phyloP scores from a whole-genome alignment of 495 filamentous ascomycete species.

The Lophiotrema nucula region DNA sequence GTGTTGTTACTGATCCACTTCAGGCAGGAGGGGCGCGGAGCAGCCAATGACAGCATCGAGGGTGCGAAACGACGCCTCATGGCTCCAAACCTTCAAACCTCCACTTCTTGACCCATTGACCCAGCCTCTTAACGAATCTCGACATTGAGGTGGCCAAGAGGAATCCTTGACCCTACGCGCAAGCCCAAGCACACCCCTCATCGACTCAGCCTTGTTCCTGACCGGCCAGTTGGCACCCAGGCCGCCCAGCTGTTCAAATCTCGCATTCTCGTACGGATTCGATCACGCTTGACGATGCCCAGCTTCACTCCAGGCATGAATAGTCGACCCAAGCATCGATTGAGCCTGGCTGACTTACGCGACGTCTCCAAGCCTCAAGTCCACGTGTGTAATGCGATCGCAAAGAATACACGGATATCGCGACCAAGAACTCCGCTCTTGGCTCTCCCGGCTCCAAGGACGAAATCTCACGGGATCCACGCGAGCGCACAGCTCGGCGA shows the following conservation, averaged over 20 bases:
- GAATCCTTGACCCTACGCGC: not conserved
- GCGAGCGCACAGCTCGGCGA: conserved; percentile 7
- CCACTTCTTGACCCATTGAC: not conserved
- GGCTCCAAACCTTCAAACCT: not conserved
- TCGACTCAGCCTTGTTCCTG: conserved; percentile 10
- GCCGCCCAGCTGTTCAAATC: not conserved
- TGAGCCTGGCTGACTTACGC: conserved; percentile 1
- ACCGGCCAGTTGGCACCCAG: not conserved
- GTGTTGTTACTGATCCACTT: no score
- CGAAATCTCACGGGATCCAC: conserved; percentile 22
- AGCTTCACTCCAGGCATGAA: not conserved
- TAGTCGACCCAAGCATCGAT: not conserved
- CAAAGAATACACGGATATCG: no score
- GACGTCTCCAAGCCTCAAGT: not conserved
- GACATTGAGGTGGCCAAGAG: conserved; percentile 2
- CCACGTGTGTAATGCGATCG: conserved; percentile 5
- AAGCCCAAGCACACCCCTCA: conserved; percentile 1
- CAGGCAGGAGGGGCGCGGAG: not conserved
- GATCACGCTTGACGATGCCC: not conserved
- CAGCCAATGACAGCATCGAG: not conserved
- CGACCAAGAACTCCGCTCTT: not conserved
- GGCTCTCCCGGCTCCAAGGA: not conserved
- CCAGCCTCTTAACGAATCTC: not conserved
- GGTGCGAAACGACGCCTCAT: not conserved
- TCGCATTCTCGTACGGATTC: not conserved